Evolutionary conservation across 768 basidiomycete genomes (phyloP).

Genomic region (Amanita jacksonii): DNA sequence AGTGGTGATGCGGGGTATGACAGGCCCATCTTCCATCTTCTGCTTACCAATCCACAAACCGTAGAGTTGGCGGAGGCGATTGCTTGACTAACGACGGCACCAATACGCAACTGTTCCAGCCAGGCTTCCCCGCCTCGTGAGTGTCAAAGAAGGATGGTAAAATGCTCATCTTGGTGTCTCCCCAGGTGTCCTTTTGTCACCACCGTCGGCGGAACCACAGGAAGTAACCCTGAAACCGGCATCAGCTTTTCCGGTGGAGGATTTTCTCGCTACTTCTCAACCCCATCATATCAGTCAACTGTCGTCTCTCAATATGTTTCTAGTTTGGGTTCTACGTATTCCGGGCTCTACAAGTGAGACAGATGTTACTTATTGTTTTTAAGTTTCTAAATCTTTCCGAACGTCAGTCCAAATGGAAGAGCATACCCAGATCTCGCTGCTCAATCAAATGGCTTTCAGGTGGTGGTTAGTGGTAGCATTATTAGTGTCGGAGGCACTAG

Average conservation of each 20-base stretch:
- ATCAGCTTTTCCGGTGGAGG: constrained; percentile 58
- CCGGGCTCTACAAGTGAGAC: constrained; percentile 42
- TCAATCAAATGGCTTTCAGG: constrained; percentile 46
- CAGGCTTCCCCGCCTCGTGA: constrained; percentile 43
- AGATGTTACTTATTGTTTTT: neutral
- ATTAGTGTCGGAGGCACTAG: constrained; percentile 45
- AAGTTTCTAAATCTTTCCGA: neutral
- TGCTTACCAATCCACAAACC: neutral
- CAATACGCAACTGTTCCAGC: constrained; percentile 39
- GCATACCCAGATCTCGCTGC: constrained; percentile 56
- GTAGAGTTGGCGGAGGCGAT: constrained; percentile 49
- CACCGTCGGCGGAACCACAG: constrained; percentile 54
- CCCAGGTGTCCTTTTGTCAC: constrained; percentile 56
- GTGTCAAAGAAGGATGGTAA: no score
- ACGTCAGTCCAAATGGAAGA: constrained; percentile 35
- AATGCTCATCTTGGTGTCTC: no score
- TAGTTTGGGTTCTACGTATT: constrained; percentile 34
- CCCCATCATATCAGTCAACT: constrained; percentile 41
- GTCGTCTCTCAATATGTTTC: constrained; percentile 37
- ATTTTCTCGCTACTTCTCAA: constrained; percentile 49
- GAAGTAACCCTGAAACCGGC: constrained; percentile 50
- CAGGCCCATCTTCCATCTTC: neutral
- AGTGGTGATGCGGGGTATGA: constrained; percentile 49
- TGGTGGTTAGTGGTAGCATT: constrained; percentile 38
- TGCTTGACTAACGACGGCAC: constrained; percentile 40